Base-by-base conservation (phyloP, 768 basidiomycete species). In the Lactarius indigo region DNA sequence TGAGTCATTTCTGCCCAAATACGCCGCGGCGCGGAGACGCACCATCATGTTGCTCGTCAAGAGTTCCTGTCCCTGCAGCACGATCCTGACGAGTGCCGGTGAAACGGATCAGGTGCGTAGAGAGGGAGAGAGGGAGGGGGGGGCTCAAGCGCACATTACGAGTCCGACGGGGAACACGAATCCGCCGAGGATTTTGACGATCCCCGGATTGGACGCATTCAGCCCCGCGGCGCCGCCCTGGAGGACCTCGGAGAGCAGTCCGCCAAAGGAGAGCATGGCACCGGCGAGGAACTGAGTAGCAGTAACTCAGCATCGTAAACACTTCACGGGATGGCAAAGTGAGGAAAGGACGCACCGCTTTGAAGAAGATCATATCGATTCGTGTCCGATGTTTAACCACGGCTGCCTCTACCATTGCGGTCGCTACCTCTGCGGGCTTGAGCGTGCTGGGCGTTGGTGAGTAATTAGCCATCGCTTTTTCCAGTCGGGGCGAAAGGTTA, bases 31-130 rank as follows among this genome's bases (percentile, higher is more conserved):
- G 47, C 10, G 13, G 39, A n/a, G n/a, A 42, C 71, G 58, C 60
- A 89, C 88, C 87, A 91, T 84, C 84, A 91, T 85, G 72, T 90
- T 89, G 72, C 89, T 90, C 57, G 89, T 91, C 41, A 91, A 74
- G 1, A 91, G 81, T 64, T 91, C 89, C 54, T 85, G 79, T 2
- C 86, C 86, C 76, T 89, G 87, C 17, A 91, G 77, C 17, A 88
- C 82, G 66, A 91, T 89, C 89, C 89, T 91, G 47, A 6, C 5
- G 26, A 42, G 8, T 44, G 15, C 28, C 9, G 55, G 31, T 18
- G 41, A 17, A 17, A 59, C 15, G 9, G 35, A 35, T 30, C 15
- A 12, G 6, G 31, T 30, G 18, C 7, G 9, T 15, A 28, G 41
- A n/a, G 47, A 41, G 26, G 23, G 17, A n/a, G n/a, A 15, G 47